Evolutionary conservation across 306 rosid genomes (phyloP).

Genomic region (Dalbergia oliveri): DNA sequence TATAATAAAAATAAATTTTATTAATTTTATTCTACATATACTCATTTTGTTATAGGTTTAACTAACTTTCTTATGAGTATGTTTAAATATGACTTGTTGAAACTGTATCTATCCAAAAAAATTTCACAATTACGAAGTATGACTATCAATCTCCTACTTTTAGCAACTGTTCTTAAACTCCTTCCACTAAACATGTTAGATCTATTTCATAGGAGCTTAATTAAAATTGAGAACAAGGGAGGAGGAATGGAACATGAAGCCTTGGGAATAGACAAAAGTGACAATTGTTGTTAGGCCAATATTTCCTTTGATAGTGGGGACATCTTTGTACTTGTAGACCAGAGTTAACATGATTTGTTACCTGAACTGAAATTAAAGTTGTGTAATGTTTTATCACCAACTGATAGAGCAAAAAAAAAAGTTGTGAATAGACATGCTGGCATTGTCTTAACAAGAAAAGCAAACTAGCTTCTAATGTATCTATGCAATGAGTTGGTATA

Average conservation of each 20-base stretch:
- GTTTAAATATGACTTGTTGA: not conserved
- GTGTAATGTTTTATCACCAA: slow-evolving; percentile 40
- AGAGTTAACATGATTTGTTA: slow-evolving; percentile 52
- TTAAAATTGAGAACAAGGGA: not conserved
- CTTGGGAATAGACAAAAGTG: slow-evolving; percentile 27
- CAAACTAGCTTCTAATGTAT: slow-evolving; percentile 24
- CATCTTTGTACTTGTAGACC: slow-evolving; percentile 53
- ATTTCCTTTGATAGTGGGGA: slow-evolving; percentile 51
- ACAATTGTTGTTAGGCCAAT: slow-evolving; percentile 29
- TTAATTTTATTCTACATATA: too few relatives aligned
- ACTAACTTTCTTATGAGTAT: too few relatives aligned
- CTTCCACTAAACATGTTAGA: slow-evolving; percentile 24
- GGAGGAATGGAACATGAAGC: not conserved
- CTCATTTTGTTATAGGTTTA: too few relatives aligned
- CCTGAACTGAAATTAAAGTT: slow-evolving; percentile 43
- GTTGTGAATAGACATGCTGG: slow-evolving; percentile 16
- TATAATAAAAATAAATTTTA: too few relatives aligned
- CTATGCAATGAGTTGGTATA: slow-evolving; percentile 21
- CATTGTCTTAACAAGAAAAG: slow-evolving; percentile 48
- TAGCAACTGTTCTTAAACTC: not conserved
- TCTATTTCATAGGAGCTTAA: slow-evolving; percentile 32
- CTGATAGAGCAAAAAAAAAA: not conserved
- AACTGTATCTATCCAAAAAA: not conserved
- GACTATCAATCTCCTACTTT: not conserved
- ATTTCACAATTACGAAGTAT: not conserved